Evolutionary conservation across 192 early-diverging fungal species (phyloP).

Genomic region (Mortierella antarctica): DNA sequence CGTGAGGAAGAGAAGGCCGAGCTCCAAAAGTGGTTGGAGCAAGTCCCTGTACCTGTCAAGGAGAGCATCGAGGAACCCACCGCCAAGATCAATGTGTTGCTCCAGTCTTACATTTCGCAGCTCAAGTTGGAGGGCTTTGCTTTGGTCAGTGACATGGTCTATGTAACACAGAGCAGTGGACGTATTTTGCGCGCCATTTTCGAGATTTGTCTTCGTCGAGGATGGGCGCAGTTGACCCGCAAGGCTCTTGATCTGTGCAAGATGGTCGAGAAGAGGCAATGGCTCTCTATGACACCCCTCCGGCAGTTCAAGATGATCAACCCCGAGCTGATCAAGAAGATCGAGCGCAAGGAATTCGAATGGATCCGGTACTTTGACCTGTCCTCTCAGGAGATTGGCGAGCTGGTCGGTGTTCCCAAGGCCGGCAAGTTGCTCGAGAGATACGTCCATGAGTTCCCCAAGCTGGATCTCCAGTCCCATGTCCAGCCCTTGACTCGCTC

Average conservation of each 20-base stretch:
- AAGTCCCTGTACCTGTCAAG: slow-evolving; percentile 96
- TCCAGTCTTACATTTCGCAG: slow-evolving; percentile 97
- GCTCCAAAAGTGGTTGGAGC: slow-evolving; percentile 86
- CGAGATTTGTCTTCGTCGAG: slow-evolving; percentile 93
- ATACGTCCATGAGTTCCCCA: slow-evolving; percentile 94
- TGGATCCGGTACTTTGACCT: slow-evolving; percentile 97
- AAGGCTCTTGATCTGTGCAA: slow-evolving; percentile 94
- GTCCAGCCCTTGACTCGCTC: slow-evolving; percentile 95
- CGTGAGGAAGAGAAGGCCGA: slow-evolving; percentile 96
- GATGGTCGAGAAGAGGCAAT: slow-evolving; percentile 96
- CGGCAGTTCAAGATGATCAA: slow-evolving; percentile 90
- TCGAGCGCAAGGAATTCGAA: slow-evolving; percentile 94
- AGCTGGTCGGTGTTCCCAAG: slow-evolving; percentile 87
- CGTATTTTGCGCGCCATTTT: slow-evolving; percentile 96
- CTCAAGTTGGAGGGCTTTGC: slow-evolving; percentile 94
- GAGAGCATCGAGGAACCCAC: slow-evolving; percentile 90
- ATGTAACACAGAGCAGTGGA: slow-evolving; percentile 95
- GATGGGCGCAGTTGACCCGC: slow-evolving; percentile 93
- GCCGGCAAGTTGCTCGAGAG: slow-evolving; percentile 92
- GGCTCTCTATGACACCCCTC: slow-evolving; percentile 96
- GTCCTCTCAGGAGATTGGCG: slow-evolving; percentile 90
- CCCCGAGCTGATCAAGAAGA: slow-evolving; percentile 81
- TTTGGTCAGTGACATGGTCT: slow-evolving; percentile 97
- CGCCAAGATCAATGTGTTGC: slow-evolving; percentile 93
- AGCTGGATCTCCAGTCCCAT: slow-evolving; percentile 87